Conservation (phyloP, 331 rosid species). For the Erythrophleum ivorense region DNA sequence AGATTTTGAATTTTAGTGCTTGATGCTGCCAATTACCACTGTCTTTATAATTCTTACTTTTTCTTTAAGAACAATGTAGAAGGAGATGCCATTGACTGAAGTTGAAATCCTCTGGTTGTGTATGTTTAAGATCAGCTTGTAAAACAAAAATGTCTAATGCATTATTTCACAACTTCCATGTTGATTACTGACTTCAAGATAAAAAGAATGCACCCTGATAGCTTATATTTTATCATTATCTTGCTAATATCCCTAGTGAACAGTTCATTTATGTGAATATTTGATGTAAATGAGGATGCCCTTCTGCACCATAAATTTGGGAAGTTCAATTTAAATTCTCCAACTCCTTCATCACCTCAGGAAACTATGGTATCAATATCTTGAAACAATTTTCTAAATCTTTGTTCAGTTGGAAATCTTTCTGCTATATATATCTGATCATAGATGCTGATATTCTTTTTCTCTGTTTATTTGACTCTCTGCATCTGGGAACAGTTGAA, state of each 20-base stretch:
- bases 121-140: neutral
- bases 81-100: slow-evolving; percentile 13
- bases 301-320: neutral
- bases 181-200: slow-evolving; percentile 10
- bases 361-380: slow-evolving; percentile 13
- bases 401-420: slow-evolving; percentile 10
- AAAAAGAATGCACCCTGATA: slow-evolving; percentile 17
- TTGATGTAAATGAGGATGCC: neutral
- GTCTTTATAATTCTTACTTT: neutral
- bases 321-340: slow-evolving; percentile 5
- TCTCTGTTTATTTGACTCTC: neutral
- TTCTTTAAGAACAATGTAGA: neutral
- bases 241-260: neutral
- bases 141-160: neutral
- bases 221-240: neutral
- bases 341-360: neutral
- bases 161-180: neutral
- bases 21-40: slow-evolving; percentile 18
- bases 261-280: slow-evolving; percentile 12
- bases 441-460: neutral
- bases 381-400: slow-evolving; percentile 7
- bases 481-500: neutral
- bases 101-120: neutral
- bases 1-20: slow-evolving; percentile 20
- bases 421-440: neutral